A percentile compares a stretch with the other conserved stretches of the same genome.
Conservation (phyloP, 352 stramenopile species). For the Hyaloperonospora arabidopsidis region DNA sequence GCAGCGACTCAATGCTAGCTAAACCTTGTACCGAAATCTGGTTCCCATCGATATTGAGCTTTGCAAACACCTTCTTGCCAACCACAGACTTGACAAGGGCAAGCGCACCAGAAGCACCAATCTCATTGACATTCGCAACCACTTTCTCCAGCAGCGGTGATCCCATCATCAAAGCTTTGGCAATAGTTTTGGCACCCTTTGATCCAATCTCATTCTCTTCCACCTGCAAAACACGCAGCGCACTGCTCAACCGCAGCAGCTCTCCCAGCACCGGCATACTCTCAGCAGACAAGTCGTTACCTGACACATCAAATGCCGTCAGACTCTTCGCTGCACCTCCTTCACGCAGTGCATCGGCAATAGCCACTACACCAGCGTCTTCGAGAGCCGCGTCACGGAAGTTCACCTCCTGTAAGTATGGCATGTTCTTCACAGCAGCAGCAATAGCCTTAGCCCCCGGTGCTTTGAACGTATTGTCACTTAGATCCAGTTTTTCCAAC, state of each 20-base stretch:
- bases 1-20: conserved; percentile 37
- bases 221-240: conserved; percentile 77
- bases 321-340: conserved; percentile 32
- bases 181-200: conserved; percentile 69
- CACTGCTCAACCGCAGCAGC: conserved; percentile 34
- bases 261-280: conserved; percentile 47
- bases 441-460: conserved; percentile 83
- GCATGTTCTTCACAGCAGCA: conserved; percentile 60
- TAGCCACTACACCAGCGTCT: conserved; percentile 81
- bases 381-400: conserved; percentile 87
- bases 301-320: conserved; percentile 87
- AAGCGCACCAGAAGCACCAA: conserved; percentile 79
- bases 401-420: conserved; percentile 78
- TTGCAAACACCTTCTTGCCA: conserved; percentile 42
- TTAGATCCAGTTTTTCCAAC: conserved; percentile 87
- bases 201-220: conserved; percentile 92
- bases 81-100: conserved; percentile 62
- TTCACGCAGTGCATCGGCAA: conserved; percentile 69
- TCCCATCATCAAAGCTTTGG: conserved; percentile 50
- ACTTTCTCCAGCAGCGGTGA: conserved; percentile 63
- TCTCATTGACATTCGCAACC: conserved; percentile 84
- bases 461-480: conserved; percentile 90
- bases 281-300: conserved; percentile 83
- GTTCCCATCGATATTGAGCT: conserved; percentile 77
- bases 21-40: conserved; percentile 67